These are phyloP conservation scores for Candida namnaoensis DNA, from an alignment of 805 yeast genomes.

Conservation along the genomic window DNA sequence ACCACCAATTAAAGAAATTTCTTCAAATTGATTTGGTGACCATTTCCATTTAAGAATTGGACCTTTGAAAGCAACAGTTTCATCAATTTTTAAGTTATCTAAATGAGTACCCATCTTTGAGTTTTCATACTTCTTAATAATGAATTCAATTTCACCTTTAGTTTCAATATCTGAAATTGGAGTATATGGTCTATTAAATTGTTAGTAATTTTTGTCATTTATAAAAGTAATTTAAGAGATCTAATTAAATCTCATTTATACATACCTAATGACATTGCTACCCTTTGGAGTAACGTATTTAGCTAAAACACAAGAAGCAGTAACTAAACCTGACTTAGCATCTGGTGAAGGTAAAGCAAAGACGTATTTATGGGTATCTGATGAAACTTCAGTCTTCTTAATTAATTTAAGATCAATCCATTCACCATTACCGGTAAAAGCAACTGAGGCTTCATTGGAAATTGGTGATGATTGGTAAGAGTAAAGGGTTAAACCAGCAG, in stretches of 20 bases:
- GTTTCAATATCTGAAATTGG: conserved; percentile 68
- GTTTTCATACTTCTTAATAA: conserved; percentile 75
- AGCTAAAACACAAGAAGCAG: conserved; percentile 76
- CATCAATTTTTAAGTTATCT: conserved; percentile 62
- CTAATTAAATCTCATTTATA: too few relatives aligned
- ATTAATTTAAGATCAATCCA: conserved; percentile 65
- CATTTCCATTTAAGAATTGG: conserved; percentile 89
- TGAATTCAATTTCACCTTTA: conserved; percentile 69
- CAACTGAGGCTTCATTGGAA: conserved; percentile 29
- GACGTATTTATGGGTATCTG: conserved; percentile 58
- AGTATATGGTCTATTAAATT: conserved; percentile 48
- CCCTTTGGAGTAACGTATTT: conserved; percentile 82
- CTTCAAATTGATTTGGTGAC: conserved; percentile 76
- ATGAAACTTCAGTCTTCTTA: conserved; percentile 39
- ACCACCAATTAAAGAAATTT: conserved; percentile 83
- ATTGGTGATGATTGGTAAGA: conserved; percentile 17
- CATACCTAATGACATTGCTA: conserved; percentile 48
- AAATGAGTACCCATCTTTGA: conserved; percentile 82
- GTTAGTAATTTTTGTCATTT: too few relatives aligned
- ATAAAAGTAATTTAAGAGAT: too few relatives aligned
- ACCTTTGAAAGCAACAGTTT: conserved; percentile 86
- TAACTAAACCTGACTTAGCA: conserved; percentile 63
- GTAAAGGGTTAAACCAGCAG: conserved; percentile 22
- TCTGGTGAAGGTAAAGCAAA: conserved; percentile 64
- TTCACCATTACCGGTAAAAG: conserved; percentile 54